Evolutionary conservation across 345 rosid genomes (phyloP).

Genomic region (Raphanus raphanistrum): DNA sequence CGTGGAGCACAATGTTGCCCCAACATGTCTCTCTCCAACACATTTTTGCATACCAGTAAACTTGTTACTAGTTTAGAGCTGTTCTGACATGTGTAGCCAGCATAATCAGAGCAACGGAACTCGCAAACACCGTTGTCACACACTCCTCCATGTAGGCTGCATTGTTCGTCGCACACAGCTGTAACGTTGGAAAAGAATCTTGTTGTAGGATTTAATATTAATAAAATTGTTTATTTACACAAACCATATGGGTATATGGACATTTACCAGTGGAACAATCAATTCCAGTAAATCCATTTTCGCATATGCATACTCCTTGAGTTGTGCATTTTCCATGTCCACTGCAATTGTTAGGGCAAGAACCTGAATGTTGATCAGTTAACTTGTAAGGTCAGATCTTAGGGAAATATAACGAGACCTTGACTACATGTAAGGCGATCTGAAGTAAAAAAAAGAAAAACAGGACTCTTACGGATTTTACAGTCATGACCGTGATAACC

Average conservation of each 20-base stretch:
- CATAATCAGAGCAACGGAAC: constrained; percentile 98
- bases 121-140: constrained; percentile 99
- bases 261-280: constrained; percentile 95
- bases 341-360: constrained; percentile 84
- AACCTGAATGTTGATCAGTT: constrained; percentile 48
- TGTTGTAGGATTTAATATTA: neutral
- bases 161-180: constrained; percentile 97
- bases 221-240: neutral
- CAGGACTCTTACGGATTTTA: constrained; percentile 62
- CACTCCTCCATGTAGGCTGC: constrained; percentile 99
- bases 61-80: constrained; percentile 82
- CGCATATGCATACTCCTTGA: constrained; percentile 74
- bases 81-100: constrained; percentile 96
- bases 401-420: constrained; percentile 10
- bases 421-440: constrained; percentile 3
- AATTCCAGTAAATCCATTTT: constrained; percentile 76
- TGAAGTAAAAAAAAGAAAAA: neutral
- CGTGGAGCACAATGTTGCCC: constrained; percentile 97
- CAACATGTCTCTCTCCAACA: constrained; percentile 66
- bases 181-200: constrained; percentile 28
- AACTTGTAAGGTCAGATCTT: constrained; percentile 8
- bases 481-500: constrained; percentile 94
- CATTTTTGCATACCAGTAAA: constrained; percentile 83
- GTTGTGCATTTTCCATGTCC: constrained; percentile 79
- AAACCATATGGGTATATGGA: neutral